Conservation (phyloP, 2,329 filamentous ascomycete species). For the Ophiostoma ulmi region DNA sequence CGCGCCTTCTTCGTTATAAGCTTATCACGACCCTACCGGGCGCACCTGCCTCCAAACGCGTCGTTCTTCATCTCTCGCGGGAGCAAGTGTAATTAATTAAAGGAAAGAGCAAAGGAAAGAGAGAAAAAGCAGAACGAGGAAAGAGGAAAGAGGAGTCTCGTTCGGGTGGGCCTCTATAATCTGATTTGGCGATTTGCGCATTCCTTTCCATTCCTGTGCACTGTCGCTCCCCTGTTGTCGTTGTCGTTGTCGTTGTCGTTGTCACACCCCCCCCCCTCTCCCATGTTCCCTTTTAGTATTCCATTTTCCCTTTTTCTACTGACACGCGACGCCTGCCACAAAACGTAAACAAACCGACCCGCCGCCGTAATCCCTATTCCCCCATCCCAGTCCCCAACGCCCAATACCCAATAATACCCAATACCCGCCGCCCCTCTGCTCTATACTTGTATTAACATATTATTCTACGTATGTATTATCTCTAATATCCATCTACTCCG, state of each 20-base stretch:
- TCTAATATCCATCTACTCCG: background rate
- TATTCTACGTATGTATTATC: background rate
- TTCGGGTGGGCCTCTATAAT: background rate
- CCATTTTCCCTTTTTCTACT: slow-evolving; percentile 11
- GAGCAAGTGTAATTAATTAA: background rate
- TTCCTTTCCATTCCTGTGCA: slow-evolving; percentile 11
- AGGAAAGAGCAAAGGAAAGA: background rate
- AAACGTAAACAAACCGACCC: slow-evolving; percentile 25
- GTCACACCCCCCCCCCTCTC: background rate
- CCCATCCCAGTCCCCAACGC: background rate
- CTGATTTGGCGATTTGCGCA: slow-evolving; percentile 20
- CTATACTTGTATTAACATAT: background rate
- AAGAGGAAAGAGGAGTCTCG: background rate
- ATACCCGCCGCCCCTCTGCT: slow-evolving; percentile 17
- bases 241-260: background rate
- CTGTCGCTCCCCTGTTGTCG: slow-evolving; percentile 9
- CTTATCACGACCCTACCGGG: background rate
- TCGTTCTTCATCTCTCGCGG: background rate
- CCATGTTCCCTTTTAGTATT: background rate
- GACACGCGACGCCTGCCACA: slow-evolving; percentile 23
- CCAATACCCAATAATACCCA: background rate
- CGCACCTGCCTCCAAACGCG: background rate
- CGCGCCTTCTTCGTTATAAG: background rate
- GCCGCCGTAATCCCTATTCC: background rate
- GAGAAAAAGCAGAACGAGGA: background rate